These are phyloP conservation scores for Pestalotiopsis fici DNA, from an alignment of 2,329 filamentous ascomycete species.

Conservation along the genomic window DNA sequence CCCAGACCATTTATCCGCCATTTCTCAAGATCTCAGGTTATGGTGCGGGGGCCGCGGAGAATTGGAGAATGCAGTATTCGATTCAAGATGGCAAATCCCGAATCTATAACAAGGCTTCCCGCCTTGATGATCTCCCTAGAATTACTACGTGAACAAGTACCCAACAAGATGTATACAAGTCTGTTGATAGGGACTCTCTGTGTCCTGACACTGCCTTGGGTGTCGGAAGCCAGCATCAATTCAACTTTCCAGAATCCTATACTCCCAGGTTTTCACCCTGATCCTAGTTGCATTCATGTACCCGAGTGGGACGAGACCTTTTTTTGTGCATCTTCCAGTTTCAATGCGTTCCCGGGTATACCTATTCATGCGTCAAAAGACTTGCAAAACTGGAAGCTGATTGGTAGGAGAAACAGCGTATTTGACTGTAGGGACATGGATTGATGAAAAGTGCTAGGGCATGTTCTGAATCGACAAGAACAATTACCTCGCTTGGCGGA, in stretches of 20 bases:
- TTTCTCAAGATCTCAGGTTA: background rate
- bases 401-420: conserved; percentile 16
- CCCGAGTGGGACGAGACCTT: conserved; percentile 37
- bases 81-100: background rate
- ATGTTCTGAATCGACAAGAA: conserved; percentile 26
- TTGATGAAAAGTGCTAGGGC: conserved; percentile 17
- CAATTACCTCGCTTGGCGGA: conserved; percentile 27
- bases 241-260: conserved; percentile 41
- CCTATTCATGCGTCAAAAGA: conserved; percentile 45
- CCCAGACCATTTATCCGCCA: background rate
- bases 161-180: background rate
- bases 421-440: background rate
- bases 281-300: conserved; percentile 44
- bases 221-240: conserved; percentile 12
- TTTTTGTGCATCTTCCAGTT: conserved; percentile 46
- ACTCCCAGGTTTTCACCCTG: conserved; percentile 45
- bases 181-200: background rate
- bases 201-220: background rate
- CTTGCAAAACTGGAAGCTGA: conserved; percentile 39
- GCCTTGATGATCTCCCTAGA: background rate
- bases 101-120: background rate
- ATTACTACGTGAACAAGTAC: background rate
- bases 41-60: background rate
- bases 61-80: background rate
- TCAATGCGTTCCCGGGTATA: conserved; percentile 44